Conservation (phyloP, 2,329 filamentous ascomycete species). For the Stagonosporopsis vannaccii region DNA sequence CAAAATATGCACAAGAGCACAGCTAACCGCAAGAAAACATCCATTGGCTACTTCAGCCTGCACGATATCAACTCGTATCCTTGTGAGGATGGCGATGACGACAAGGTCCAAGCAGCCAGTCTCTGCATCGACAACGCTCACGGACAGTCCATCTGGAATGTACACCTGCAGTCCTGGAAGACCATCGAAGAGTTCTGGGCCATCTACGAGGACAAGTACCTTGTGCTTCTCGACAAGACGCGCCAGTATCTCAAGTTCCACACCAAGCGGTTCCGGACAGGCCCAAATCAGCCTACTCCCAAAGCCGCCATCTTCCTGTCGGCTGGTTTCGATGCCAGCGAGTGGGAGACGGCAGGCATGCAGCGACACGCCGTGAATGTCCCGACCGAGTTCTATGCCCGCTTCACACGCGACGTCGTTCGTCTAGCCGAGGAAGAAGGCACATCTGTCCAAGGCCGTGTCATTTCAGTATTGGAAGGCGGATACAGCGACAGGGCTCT, state of each 20-base stretch:
- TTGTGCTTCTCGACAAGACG: constrained; percentile 79
- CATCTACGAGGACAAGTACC: constrained; percentile 82
- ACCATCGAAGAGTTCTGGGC: constrained; percentile 85
- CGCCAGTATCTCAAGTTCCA: constrained; percentile 78
- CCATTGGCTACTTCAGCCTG: constrained; percentile 94
- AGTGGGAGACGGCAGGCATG: constrained; percentile 93
- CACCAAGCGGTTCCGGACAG: constrained; percentile 67
- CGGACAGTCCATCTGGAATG: constrained; percentile 93
- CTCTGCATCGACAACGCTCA: constrained; percentile 94
- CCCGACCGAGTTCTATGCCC: constrained; percentile 94
- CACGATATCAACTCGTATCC: constrained; percentile 99
- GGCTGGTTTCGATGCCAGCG: constrained; percentile 95
- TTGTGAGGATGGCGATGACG: constrained; percentile 90
- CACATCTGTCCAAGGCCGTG: constrained; percentile 77
- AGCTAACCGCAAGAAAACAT: constrained; percentile 78
- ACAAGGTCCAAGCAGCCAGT: constrained; percentile 93
- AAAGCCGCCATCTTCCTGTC: constrained; percentile 93
- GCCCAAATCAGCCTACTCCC: constrained; percentile 66
- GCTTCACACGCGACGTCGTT: constrained; percentile 85
- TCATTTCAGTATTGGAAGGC: constrained; percentile 94
- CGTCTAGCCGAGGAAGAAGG: constrained; percentile 81
- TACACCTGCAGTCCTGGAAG: constrained; percentile 90
- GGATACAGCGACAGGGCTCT: constrained; percentile 94
- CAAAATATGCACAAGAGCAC: constrained; percentile 71
- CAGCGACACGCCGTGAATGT: constrained; percentile 96